Percentiles rank a stretch among this genome's conserved stretches.
Evolutionary conservation across 768 basidiomycete genomes (phyloP).

Genomic region (Royoungia palumana): DNA sequence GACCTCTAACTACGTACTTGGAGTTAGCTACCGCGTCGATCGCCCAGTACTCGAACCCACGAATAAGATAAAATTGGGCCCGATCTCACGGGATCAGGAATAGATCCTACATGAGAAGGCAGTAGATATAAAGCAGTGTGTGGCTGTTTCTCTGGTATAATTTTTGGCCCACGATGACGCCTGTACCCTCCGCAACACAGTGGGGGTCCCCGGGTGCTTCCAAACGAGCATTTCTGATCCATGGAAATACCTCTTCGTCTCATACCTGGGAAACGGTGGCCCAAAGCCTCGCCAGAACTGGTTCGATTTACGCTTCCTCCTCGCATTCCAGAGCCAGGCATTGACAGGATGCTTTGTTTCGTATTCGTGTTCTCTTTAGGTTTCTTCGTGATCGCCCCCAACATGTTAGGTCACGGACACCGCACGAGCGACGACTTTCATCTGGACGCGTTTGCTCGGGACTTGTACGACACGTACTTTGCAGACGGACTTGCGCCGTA

Average conservation of each 20-base stretch:
- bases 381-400: slow-evolving; percentile 16
- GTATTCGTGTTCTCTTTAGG: neutral
- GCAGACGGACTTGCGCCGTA: slow-evolving; percentile 3
- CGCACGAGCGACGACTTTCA: slow-evolving; percentile 12
- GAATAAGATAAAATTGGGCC: no score
- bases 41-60: no score
- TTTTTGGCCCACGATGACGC: slow-evolving; percentile 4
- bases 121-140: neutral
- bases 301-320: neutral
- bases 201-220: slow-evolving; percentile 14
- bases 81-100: slow-evolving; percentile 4
- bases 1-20: no score
- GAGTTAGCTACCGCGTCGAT: no score
- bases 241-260: slow-evolving; percentile 10
- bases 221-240: slow-evolving; percentile 16
- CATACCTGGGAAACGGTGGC: slow-evolving; percentile 15
- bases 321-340: no score
- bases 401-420: slow-evolving; percentile 16
- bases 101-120: neutral
- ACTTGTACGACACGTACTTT: slow-evolving; percentile 16
- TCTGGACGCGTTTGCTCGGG: slow-evolving; percentile 9
- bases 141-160: no score
- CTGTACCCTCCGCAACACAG: slow-evolving; percentile 13
- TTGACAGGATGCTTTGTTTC: no score
- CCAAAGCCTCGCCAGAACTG: slow-evolving; percentile 5